Evolutionary conservation across 495 filamentous ascomycete species (phyloP).

Genomic region (Talaromyces ruber): DNA sequence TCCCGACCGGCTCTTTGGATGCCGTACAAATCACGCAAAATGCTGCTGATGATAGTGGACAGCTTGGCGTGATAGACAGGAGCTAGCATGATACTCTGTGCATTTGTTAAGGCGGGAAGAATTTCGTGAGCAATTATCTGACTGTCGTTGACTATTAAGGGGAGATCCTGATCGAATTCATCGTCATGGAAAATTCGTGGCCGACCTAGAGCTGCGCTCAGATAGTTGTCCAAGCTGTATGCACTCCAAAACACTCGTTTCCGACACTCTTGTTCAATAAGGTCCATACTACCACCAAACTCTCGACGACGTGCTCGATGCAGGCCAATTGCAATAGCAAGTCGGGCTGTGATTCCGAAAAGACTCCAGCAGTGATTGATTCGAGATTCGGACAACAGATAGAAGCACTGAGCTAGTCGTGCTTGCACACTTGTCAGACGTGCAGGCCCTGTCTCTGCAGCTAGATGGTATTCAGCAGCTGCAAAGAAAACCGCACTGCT

Average conservation of each 20-base stretch:
- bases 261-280: background rate
- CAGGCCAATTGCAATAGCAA: background rate
- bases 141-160: background rate
- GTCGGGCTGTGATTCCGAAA: background rate
- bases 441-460: background rate
- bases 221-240: background rate
- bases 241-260: background rate
- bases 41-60: background rate
- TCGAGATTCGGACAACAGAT: background rate
- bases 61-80: constrained; percentile 30
- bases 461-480: background rate
- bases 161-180: background rate
- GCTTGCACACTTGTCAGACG: background rate
- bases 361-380: background rate
- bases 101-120: constrained; percentile 11
- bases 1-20: background rate
- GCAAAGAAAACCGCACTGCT: background rate
- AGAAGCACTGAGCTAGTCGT: background rate
- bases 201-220: background rate
- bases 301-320: background rate
- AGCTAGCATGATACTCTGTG: constrained; percentile 32
- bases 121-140: constrained; percentile 24
- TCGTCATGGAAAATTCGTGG: background rate
- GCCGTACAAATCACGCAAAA: background rate
- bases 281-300: background rate